Evolutionary conservation across 2,329 filamentous ascomycete genomes (phyloP), one percentile per base, ranked within the genome.

Genomic region (Teratosphaeria pseudoeucalypti): DNA sequence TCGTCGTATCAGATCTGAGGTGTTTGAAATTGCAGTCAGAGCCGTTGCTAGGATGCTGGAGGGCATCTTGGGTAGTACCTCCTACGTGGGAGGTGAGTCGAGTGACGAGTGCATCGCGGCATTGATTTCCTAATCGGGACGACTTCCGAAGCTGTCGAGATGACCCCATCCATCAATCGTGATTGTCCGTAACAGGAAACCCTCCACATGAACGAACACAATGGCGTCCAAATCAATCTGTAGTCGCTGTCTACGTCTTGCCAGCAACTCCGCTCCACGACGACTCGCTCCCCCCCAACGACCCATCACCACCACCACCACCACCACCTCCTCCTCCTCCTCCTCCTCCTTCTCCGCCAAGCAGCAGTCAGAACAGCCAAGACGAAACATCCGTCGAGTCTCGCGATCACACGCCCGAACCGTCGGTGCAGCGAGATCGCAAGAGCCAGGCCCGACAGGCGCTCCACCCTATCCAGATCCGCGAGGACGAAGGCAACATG

Each of bases 161-260:
- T 49, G 16, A 49, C 43, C 43, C 43, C 43, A 19, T 49, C 43
- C 23, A 23, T 23, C 23, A 23, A 49, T 49, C 43, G 23, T 49
- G 2, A 43, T 43, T 14, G 16, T 43, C n/a, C 16, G 37, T 43
- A 43, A 14, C 37, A 16, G 37, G 16, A 6, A 43, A 2, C 37
- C 14, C 16, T n/a, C 6, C 11, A 9, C 19, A 2, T 10, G 6
- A 49, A 10, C 6, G 7, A 54, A 14, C 5, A 52, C 26, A 37
- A 60, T 60, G 59, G 59, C 59, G 14, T 27, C 56, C 34, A 60
- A 55, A 12, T 43, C 34, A 19, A 55, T 61, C 47, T 61, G 60
- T 39, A 58, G 14, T 19, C 60, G 60, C 54, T 61, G 60, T 32
- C 34, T 61, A 11, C 53, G 54, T 34, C 37, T 34, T 7, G 60